Conservation (phyloP, 768 basidiomycete genomes). For the Amanita pseudoporphyria region DNA sequence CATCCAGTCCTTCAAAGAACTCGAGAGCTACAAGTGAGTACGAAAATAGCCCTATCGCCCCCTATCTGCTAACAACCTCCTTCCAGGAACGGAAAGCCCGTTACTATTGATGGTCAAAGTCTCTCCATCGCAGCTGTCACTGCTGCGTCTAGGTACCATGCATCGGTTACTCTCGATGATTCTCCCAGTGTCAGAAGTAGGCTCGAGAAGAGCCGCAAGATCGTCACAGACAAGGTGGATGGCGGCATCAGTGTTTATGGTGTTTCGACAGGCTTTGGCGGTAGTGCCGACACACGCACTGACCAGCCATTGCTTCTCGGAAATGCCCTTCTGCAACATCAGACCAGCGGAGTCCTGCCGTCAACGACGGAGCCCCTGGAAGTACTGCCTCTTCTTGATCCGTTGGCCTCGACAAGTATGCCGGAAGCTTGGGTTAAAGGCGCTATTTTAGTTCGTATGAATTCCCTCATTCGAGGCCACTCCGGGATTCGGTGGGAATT, state of each 20-base stretch:
- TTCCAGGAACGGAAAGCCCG: conserved; percentile 48
- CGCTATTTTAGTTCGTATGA: conserved; percentile 80
- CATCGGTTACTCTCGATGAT: conserved; percentile 40
- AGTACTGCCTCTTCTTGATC: conserved; percentile 63
- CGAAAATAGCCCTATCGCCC: conserved; percentile 1
- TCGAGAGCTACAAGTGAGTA: conserved; percentile 53
- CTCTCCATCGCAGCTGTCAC: conserved; percentile 71
- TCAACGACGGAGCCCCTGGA: conserved; percentile 37
- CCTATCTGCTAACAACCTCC: neutral
- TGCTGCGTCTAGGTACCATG: conserved; percentile 60
- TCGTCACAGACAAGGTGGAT: conserved; percentile 59
- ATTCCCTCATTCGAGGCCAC: conserved; percentile 83
- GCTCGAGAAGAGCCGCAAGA: conserved; percentile 52
- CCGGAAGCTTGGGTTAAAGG: conserved; percentile 85
- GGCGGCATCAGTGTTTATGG: conserved; percentile 71
- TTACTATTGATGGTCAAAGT: conserved; percentile 58
- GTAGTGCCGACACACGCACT: conserved; percentile 82
- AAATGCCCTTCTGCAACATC: conserved; percentile 77
- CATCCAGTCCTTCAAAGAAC: conserved; percentile 48
- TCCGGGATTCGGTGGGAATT: conserved; percentile 79
- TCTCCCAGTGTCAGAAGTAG: conserved; percentile 38
- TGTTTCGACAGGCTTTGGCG: conserved; percentile 78
- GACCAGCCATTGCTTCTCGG: conserved; percentile 65
- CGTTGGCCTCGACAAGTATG: conserved; percentile 60
- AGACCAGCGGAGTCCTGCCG: conserved; percentile 67